phyloP scores from a whole-genome alignment of 139 green algal species.

The Haematococcus sp. region DNA sequence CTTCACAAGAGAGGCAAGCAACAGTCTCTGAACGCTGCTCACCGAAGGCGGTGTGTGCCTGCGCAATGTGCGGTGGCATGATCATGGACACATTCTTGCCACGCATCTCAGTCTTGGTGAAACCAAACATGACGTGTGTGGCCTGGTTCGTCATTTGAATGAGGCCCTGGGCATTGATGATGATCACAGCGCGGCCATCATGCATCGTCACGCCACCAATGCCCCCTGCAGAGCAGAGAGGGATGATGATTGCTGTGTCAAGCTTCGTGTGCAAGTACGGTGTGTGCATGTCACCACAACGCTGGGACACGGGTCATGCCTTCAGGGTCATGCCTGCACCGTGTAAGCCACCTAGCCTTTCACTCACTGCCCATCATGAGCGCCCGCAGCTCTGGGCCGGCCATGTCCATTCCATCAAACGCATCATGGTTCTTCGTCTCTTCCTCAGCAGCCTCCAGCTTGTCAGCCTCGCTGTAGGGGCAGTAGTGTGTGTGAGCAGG shows the following conservation, averaged over 20 bases:
- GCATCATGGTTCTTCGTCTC: constrained; percentile 1
- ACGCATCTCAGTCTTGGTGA: constrained; percentile 41
- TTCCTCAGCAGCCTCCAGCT: constrained; percentile 29
- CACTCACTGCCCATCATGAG: constrained; percentile 20
- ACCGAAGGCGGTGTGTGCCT: constrained; percentile 40
- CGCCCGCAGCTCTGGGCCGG: not conserved
- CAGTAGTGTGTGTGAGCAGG: too few relatives aligned
- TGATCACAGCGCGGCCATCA: constrained; percentile 15
- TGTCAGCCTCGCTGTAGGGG: constrained; percentile 29
- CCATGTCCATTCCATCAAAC: not conserved
- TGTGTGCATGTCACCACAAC: too few relatives aligned
- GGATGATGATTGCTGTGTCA: too few relatives aligned
- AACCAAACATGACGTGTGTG: constrained; percentile 28
- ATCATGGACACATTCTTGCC: constrained; percentile 40
- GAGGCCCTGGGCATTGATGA: constrained; percentile 28
- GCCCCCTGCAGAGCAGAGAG: too few relatives aligned
- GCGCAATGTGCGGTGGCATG: constrained; percentile 41
- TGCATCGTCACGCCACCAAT: too few relatives aligned
- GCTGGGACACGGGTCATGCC: too few relatives aligned
- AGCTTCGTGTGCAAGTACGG: too few relatives aligned
- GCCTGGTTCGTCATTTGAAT: constrained; percentile 24
- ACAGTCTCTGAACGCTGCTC: too few relatives aligned
- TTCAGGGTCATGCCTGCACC: too few relatives aligned
- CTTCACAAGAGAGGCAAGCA: too few relatives aligned
- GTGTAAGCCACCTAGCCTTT: too few relatives aligned